Evolutionary conservation across 2,329 filamentous ascomycete genomes (phyloP), one percentile per base, ranked within the genome.

Genomic region (Beauveria sp.): DNA sequence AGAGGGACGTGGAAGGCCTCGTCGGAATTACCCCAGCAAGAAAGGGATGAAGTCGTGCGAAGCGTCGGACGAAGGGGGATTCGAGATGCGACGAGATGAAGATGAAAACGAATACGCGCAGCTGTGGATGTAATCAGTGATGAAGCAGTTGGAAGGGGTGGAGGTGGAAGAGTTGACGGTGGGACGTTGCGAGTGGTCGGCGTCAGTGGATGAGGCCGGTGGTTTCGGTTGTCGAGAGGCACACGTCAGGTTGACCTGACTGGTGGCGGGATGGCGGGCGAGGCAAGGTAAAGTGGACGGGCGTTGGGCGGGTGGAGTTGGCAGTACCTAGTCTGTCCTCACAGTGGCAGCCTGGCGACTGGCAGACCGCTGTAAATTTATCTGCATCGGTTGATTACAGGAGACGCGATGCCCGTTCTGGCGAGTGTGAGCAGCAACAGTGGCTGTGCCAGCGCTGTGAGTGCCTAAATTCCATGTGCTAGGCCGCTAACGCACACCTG

Each of bases 191-290:
- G 24, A 59, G 46, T 40, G 37, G 8, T 43, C 22, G 44, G 56
- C 54, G 54, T 43, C 37, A 43, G 57, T 58, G 51, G 57, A 58
- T 50, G 59, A 59, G 40, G 56, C 22, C 51, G 53, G 43, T 43
- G 46, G 54, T 52, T 34, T 61, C 28, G 46, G 53, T 44, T 26
- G 41, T 28, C 10, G n/a, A 56, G 53, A 51, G 52, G 53, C 53
- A 61, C 37, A 61, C 46, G 53, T 47, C 59, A 61, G 47, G 59
- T 26, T 53, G 40, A 34, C 53, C 26, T 47, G 53, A 61, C 52
- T 61, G 47, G 59, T 61, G 59, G 59, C 53, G 51, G 47, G 30
- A 34, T 46, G 47, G 56, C 40, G 51, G 44, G 37, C 37, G 48
- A 34, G 46, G 48, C 56, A 46, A 37, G 46, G 47, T 26, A 52